phyloP scores from a whole-genome alignment of 2,329 filamentous ascomycete genomes.

The Hymenoscyphus infarciens region DNA sequence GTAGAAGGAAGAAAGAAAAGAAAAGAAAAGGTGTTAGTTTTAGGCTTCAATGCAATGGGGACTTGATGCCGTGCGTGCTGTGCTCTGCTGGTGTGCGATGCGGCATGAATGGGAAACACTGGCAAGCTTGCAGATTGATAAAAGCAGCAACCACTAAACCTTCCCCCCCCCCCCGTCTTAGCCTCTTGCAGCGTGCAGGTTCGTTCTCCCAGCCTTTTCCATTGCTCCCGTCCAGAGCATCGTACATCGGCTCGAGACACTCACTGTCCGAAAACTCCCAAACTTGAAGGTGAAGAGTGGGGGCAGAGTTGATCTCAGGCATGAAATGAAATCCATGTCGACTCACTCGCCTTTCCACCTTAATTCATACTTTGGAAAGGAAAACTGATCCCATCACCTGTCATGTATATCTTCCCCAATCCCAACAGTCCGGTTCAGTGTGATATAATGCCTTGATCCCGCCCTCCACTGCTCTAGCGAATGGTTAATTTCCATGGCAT shows the following conservation, averaged over 20 bases:
- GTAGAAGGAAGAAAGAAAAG: background rate
- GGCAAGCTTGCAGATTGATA: background rate
- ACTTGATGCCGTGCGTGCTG: background rate
- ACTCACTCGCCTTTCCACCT: too few relatives aligned
- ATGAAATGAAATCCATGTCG: too few relatives aligned
- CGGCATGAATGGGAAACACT: background rate
- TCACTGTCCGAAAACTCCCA: too few relatives aligned
- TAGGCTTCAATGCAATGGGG: background rate
- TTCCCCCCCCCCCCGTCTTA: too few relatives aligned
- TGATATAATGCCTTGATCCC: background rate
- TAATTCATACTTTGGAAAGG: too few relatives aligned
- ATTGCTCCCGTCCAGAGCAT: too few relatives aligned
- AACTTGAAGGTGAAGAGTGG: too few relatives aligned
- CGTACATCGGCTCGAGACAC: too few relatives aligned
- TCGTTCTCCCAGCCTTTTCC: too few relatives aligned
- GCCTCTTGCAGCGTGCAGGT: background rate
- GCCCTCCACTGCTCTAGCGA: constrained; percentile 15
- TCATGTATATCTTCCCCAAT: background rate
- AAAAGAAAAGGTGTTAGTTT: background rate
- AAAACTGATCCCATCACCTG: too few relatives aligned
- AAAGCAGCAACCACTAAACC: background rate
- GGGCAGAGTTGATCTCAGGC: too few relatives aligned
- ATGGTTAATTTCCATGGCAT: constrained; percentile 21
- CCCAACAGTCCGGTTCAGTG: constrained; percentile 1
- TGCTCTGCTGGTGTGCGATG: background rate